Evolutionary conservation across 73 alveolate genomes (phyloP).

Genomic region (Paramecium octaurelia): DNA sequence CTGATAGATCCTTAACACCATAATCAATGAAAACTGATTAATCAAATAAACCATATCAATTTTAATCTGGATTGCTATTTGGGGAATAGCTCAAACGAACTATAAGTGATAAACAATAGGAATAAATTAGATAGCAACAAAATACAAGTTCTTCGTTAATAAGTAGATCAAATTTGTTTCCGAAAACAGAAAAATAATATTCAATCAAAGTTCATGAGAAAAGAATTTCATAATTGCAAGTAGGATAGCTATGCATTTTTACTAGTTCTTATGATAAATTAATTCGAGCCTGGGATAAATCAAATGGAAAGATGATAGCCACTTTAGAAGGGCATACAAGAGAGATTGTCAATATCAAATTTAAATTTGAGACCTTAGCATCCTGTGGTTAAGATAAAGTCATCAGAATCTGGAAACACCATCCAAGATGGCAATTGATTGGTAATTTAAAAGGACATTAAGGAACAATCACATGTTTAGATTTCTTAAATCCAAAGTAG

Average conservation of each 20-base stretch:
- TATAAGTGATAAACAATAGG: background rate
- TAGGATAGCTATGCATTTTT: background rate
- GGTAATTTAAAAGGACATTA: slow-evolving; percentile 33
- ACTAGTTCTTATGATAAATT: slow-evolving; percentile 23
- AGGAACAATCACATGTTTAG: background rate
- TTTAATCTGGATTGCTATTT: background rate
- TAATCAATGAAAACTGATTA: background rate
- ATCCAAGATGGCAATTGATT: slow-evolving; percentile 30
- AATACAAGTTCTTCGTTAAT: background rate
- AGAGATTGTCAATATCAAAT: background rate
- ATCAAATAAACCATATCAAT: background rate
- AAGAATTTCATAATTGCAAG: background rate
- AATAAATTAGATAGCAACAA: background rate
- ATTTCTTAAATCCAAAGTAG: slow-evolving; percentile 5
- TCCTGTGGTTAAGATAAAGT: slow-evolving; percentile 10
- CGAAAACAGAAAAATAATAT: background rate
- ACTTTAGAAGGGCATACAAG: slow-evolving; percentile 43
- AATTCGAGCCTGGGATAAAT: slow-evolving; percentile 20
- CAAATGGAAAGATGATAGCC: background rate
- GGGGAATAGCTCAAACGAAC: background rate
- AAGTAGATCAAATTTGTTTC: background rate
- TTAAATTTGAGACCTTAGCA: background rate
- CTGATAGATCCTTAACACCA: background rate
- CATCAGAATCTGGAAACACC: slow-evolving; percentile 24
- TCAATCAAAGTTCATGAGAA: background rate